Evolutionary conservation across 306 rosid genomes (phyloP).

Genomic region (Alnus glutinosa): DNA sequence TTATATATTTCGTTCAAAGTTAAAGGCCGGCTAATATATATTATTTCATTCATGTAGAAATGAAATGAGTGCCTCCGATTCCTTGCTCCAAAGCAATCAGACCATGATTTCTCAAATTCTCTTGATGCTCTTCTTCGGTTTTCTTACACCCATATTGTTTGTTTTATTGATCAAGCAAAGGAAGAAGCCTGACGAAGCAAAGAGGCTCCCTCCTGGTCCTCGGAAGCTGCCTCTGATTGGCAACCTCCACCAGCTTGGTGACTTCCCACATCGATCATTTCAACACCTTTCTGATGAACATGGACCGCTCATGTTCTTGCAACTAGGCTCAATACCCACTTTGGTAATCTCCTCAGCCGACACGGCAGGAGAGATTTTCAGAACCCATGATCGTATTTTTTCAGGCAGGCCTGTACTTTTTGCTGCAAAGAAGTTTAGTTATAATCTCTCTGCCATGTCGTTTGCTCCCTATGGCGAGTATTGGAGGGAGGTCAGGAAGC

Average conservation of each 20-base stretch:
- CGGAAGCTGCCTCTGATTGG: slow-evolving; percentile 47
- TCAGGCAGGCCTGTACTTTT: slow-evolving; percentile 39
- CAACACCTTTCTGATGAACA: slow-evolving; percentile 31
- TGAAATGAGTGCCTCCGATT: neutral
- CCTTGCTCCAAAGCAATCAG: neutral
- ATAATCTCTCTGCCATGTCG: slow-evolving; percentile 24
- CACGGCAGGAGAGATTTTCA: slow-evolving; percentile 44
- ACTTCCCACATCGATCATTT: slow-evolving; percentile 34
- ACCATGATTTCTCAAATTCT: slow-evolving; percentile 2
- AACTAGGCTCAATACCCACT: slow-evolving; percentile 42
- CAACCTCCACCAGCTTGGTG: slow-evolving; percentile 52
- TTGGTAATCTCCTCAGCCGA: slow-evolving; percentile 50
- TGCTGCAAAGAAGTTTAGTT: slow-evolving; percentile 28
- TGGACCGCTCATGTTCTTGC: slow-evolving; percentile 55
- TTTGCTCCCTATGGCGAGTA: slow-evolving; percentile 41
- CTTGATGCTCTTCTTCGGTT: slow-evolving; percentile 11
- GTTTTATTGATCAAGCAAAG: slow-evolving; percentile 2
- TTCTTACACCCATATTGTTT: slow-evolving; percentile 10
- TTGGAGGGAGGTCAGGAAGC: slow-evolving; percentile 36
- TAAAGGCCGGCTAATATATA: too few species aligned
- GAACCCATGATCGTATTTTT: slow-evolving; percentile 43
- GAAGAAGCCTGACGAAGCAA: too few species aligned
- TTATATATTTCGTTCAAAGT: too few species aligned
- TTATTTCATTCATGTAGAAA: neutral
- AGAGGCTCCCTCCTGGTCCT: slow-evolving; percentile 47